phyloP scores from a whole-genome alignment of 2,329 filamentous ascomycete genomes.

The Phymatotrichopsis omnivora region DNA sequence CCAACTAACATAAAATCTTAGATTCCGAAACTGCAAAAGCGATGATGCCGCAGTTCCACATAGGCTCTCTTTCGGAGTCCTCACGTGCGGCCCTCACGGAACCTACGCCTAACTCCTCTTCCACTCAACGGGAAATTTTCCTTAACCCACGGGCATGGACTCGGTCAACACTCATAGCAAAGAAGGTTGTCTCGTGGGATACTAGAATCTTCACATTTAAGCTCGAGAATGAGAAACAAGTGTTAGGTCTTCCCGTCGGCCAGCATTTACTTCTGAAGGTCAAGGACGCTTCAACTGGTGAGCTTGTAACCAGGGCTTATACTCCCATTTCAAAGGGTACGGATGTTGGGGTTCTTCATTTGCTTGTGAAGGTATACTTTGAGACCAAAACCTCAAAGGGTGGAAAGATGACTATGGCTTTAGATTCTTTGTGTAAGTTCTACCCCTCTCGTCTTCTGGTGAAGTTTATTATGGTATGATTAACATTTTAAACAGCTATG shows the following conservation, averaged over 20 bases:
- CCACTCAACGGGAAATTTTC: no score
- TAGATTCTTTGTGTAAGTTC: conserved; percentile 51
- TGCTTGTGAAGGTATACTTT: conserved; percentile 77
- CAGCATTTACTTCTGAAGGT: conserved; percentile 82
- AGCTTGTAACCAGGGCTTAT: conserved; percentile 74
- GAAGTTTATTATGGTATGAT: not conserved
- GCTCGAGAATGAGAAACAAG: conserved; percentile 60
- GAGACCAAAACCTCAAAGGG: conserved; percentile 48
- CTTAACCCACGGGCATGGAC: conserved; percentile 62
- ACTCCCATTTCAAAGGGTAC: conserved; percentile 64
- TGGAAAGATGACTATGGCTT: conserved; percentile 70
- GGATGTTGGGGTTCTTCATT: conserved; percentile 54
- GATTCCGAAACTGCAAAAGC: conserved; percentile 84
- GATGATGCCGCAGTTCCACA: conserved; percentile 80
- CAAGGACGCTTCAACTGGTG: conserved; percentile 56
- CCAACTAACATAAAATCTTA: conserved; percentile 38
- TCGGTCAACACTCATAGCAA: conserved; percentile 59
- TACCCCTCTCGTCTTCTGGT: not conserved
- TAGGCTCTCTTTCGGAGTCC: conserved; percentile 61
- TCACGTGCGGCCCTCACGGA: conserved; percentile 47
- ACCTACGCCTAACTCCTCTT: conserved; percentile 41
- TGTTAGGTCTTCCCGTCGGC: conserved; percentile 66
- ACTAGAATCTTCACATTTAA: conserved; percentile 72
- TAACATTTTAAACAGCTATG: conserved; percentile 39
- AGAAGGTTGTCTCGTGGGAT: conserved; percentile 62